phyloP scores from a whole-genome alignment of 352 stramenopile genomes.

The Phytopythium cucurbitacearum region DNA sequence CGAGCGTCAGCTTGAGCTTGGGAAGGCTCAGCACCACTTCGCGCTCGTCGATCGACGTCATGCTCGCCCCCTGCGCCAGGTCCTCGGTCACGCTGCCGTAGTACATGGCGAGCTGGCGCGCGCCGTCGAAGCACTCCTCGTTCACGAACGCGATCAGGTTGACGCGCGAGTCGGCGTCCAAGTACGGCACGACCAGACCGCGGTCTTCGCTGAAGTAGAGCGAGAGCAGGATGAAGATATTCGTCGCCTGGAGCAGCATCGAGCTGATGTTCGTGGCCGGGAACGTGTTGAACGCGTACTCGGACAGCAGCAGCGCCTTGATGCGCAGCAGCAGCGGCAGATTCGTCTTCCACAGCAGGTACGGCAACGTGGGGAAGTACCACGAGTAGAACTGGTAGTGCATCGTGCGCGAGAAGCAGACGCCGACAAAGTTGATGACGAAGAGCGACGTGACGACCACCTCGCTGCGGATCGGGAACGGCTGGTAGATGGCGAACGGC shows the following conservation, averaged over 20 bases:
- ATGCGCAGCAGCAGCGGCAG: constrained; percentile 78
- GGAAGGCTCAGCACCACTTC: constrained; percentile 70
- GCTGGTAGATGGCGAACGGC: constrained; percentile 68
- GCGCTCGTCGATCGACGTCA: constrained; percentile 80
- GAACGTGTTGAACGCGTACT: constrained; percentile 96
- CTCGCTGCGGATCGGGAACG: constrained; percentile 77
- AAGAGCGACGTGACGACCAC: constrained; percentile 88
- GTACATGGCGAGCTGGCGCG: constrained; percentile 71
- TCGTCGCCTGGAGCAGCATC: constrained; percentile 89
- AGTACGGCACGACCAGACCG: constrained; percentile 63
- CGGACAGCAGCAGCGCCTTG: constrained; percentile 78
- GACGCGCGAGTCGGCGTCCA: constrained; percentile 70
- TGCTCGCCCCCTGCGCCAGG: constrained; percentile 45
- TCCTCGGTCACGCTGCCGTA: constrained; percentile 83
- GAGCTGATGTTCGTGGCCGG: constrained; percentile 91
- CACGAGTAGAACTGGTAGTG: constrained; percentile 99
- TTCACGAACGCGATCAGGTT: constrained; percentile 75
- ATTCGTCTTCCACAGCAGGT: constrained; percentile 91
- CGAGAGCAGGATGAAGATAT: constrained; percentile 82
- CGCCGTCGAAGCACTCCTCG: constrained; percentile 70
- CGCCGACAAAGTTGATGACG: constrained; percentile 95
- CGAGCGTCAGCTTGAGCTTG: constrained; percentile 82
- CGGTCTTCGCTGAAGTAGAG: constrained; percentile 66
- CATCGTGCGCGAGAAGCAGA: constrained; percentile 94
- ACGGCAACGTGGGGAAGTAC: constrained; percentile 96